Evolutionary conservation across 1,139 yeast genomes (phyloP).

Genomic region (Lodderomyces beijingensis): DNA sequence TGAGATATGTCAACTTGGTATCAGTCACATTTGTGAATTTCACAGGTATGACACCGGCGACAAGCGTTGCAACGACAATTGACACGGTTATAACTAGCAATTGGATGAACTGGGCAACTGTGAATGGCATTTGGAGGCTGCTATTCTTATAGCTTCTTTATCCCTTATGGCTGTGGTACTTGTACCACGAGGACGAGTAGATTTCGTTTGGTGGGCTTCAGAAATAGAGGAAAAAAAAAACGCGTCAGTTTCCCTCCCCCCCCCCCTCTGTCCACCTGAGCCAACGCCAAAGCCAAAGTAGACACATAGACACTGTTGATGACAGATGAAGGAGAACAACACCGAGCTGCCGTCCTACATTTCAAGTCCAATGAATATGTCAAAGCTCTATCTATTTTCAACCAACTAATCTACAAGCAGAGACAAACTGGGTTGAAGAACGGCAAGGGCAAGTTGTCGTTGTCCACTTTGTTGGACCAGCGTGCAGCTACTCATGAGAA

Average conservation of each 20-base stretch:
- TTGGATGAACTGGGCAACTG: conserved; percentile 5
- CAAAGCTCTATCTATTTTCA: conserved; percentile 26
- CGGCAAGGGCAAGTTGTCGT: conserved; percentile 22
- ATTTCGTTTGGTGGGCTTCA: no score
- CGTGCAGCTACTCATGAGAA: conserved; percentile 61
- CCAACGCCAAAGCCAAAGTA: no score
- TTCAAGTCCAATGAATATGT: conserved; percentile 27
- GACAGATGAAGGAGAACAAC: conserved; percentile 26
- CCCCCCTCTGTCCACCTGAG: no score
- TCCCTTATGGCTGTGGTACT: no score
- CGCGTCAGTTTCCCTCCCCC: no score
- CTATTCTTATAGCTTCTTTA: no score
- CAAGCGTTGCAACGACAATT: conserved; percentile 30
- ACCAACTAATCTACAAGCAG: conserved; percentile 17
- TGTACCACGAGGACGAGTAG: no score
- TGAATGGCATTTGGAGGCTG: neutral
- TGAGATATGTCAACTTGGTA: conserved; percentile 17
- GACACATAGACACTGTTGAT: no score
- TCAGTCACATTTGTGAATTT: conserved; percentile 9
- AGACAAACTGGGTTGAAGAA: conserved; percentile 15
- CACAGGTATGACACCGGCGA: conserved; percentile 32
- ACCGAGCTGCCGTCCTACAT: conserved; percentile 27
- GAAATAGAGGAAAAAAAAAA: no score
- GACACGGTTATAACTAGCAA: conserved; percentile 11
- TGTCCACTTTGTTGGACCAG: conserved; percentile 35